Base-by-base conservation (phyloP, 192 early-diverging fungal genomes). In the Dissophora globulifera region DNA sequence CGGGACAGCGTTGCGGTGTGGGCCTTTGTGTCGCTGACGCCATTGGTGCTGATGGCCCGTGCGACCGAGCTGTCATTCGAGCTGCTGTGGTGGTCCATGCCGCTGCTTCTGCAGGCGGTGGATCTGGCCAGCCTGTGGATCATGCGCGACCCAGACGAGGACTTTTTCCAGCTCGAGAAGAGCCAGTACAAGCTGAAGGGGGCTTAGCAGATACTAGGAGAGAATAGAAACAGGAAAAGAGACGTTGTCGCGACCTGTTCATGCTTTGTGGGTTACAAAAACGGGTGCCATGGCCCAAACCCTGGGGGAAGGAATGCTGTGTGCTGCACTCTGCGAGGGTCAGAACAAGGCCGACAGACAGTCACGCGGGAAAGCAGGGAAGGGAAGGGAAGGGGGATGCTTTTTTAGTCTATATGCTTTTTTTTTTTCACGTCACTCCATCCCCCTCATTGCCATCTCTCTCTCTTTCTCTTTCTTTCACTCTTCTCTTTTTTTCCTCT, bases 11-110 rank as follows among this genome's bases (percentile, higher is more conserved):
- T 76, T n/a, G 23, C 38, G 20, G 64, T 46, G 0, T 76, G 72
- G 72, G 56, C 72, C 17, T 27, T 50, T 10, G 51, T 62, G 8
- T 76, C 72, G 11, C 23, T 67, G 20, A 31, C 45, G 0, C 72
- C 72, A 13, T 25, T 76, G 19, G 20, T 48, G 1, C 58, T 76
- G 8, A 64, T 76, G 58, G 22, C 33, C 11, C 51, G 64, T 0
- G n/a, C 58, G 7, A 41, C 56, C 10, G 63, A 66, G 16, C 62
- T 65, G 27, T 67, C 72, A n/a, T 67, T 76, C 16, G 72, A 76
- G 47, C n/a, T 66, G 32, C 20, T 76, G 26, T 76, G 72, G 72
- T 76, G 72, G 72, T 76, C 64, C 6, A 76, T 76, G 64, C 72
- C 72, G 13, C n/a, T 76, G 46, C 32, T 76, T 23, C 72, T 76